Percentiles rank a stretch among this genome's conserved stretches.
Evolutionary conservation across 75 land plant genomes (phyloP).

Genomic region (Ceratopteris richardii): DNA sequence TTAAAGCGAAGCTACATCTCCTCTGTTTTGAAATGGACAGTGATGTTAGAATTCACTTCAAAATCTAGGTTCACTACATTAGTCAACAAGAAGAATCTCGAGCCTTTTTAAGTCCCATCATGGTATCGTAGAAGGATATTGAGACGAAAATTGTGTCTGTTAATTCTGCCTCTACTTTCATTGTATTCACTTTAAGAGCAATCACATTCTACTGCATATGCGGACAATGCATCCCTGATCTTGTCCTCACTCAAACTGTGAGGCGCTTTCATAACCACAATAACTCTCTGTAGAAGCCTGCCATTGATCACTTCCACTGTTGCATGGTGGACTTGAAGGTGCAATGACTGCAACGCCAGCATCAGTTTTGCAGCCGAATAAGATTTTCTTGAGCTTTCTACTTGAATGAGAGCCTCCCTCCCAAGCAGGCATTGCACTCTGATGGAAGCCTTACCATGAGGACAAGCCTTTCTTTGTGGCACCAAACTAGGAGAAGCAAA

Average conservation of each 20-base stretch:
- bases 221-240: slow-evolving; percentile 24
- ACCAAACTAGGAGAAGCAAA: neutral
- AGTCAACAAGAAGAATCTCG: too few species aligned
- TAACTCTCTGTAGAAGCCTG: slow-evolving; percentile 65
- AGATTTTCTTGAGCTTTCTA: slow-evolving; percentile 46
- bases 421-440: slow-evolving; percentile 30
- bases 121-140: too few species aligned
- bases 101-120: too few species aligned
- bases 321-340: slow-evolving; percentile 60
- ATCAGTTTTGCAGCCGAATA: slow-evolving; percentile 69
- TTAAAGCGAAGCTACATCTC: too few species aligned
- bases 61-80: too few species aligned
- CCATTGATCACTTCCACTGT: slow-evolving; percentile 69
- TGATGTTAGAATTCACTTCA: too few species aligned
- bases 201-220: neutral
- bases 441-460: slow-evolving; percentile 6
- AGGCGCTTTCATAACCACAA: slow-evolving; percentile 49
- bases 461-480: neutral
- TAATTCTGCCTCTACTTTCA: too few species aligned
- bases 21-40: too few species aligned
- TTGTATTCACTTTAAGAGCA: neutral
- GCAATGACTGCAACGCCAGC: slow-evolving; percentile 63
- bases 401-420: slow-evolving; percentile 63
- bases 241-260: slow-evolving; percentile 40
- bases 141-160: too few species aligned